A percentile compares a stretch with the other conserved stretches of the same genome.
Evolutionary conservation across 805 yeast genomes (phyloP).

Genomic region (Kockiozyma suomiensis): DNA sequence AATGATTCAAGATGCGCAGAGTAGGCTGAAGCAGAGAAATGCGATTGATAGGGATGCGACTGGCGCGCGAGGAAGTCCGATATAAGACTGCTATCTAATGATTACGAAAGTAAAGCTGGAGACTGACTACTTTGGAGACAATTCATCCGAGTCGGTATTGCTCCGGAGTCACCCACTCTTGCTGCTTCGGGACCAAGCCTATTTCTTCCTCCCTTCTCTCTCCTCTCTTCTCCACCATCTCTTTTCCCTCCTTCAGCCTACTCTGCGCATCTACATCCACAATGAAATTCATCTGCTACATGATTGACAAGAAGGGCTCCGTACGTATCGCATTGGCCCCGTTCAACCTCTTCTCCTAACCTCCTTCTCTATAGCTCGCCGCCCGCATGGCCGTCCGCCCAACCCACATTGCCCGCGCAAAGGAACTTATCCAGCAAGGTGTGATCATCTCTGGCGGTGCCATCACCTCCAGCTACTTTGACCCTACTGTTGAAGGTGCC

Average conservation of each 20-base stretch:
- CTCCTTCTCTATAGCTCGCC: not conserved
- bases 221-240: not conserved
- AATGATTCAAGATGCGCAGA: too few species aligned
- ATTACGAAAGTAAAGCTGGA: too few species aligned
- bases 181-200: too few species aligned
- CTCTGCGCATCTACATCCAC: not conserved
- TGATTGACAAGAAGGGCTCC: constrained; percentile 15
- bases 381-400: constrained; percentile 14
- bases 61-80: too few species aligned
- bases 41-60: too few species aligned
- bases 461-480: constrained; percentile 1
- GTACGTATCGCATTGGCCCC: not conserved
- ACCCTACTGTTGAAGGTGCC: constrained; percentile 4
- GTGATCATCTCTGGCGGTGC: constrained; percentile 14
- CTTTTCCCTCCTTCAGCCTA: not conserved
- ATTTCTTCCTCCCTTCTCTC: too few species aligned
- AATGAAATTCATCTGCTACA: constrained; percentile 15
- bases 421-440: constrained; percentile 6
- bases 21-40: too few species aligned
- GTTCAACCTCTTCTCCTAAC: not conserved
- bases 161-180: too few species aligned
- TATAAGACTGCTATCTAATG: too few species aligned
- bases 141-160: too few species aligned
- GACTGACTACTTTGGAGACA: too few species aligned
- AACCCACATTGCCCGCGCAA: constrained; percentile 7